Percentiles rank a stretch among this genome's conserved stretches.
Evolutionary conservation across 192 early-diverging fungal genomes (phyloP).

Genomic region (Coemansia sp.): DNA sequence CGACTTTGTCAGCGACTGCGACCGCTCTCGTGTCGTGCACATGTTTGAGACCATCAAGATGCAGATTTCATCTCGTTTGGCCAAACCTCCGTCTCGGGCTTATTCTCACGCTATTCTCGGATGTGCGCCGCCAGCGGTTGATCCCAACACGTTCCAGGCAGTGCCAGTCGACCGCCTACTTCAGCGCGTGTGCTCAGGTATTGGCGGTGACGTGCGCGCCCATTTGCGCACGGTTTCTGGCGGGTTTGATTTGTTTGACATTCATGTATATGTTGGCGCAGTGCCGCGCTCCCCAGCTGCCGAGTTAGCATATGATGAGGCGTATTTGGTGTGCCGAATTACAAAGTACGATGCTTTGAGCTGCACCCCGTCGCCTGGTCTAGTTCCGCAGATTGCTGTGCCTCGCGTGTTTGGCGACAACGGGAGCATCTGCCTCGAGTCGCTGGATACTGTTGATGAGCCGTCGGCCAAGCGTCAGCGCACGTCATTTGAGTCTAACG

Average conservation of each 20-base stretch:
- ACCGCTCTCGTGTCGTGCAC: conserved; percentile 14
- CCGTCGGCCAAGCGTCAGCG: conserved; percentile 20
- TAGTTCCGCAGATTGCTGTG: background rate
- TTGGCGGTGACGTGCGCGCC: conserved; percentile 22
- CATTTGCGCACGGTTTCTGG: conserved; percentile 38
- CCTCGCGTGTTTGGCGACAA: conserved; percentile 5
- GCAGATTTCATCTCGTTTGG: conserved; percentile 18
- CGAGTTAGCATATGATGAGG: conserved; percentile 16
- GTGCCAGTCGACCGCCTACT: conserved; percentile 38
- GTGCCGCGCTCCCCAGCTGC: conserved; percentile 8
- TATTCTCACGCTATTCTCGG: conserved; percentile 22
- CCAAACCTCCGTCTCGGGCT: conserved; percentile 9
- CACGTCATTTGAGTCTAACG: background rate
- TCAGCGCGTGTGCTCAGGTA: conserved; percentile 27
- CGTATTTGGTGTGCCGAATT: conserved; percentile 41
- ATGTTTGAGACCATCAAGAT: conserved; percentile 16
- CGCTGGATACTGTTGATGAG: background rate
- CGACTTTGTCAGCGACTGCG: conserved; percentile 45
- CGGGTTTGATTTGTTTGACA: conserved; percentile 36
- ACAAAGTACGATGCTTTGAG: conserved; percentile 31
- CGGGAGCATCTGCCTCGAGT: background rate
- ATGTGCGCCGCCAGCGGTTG: conserved; percentile 22
- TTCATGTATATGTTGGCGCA: conserved; percentile 32
- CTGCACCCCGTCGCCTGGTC: conserved; percentile 2
- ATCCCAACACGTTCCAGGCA: conserved; percentile 41